Percentiles rank a stretch among this genome's conserved stretches.
Conservation (phyloP, 176 grass and related monocot species). For the Canna indica region DNA sequence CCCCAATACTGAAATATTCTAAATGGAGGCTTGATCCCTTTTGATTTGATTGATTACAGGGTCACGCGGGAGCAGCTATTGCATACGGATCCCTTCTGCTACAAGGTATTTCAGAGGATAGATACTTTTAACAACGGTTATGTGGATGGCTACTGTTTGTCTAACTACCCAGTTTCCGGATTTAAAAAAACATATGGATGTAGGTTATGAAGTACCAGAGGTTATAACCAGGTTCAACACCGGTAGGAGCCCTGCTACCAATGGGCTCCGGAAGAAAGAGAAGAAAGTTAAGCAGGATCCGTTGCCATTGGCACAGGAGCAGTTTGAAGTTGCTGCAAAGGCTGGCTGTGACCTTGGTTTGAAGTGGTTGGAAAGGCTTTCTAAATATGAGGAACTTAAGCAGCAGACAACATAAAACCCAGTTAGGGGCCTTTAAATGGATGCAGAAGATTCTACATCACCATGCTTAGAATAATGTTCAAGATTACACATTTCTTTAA, state of each 20-base stretch:
- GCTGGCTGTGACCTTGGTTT: conserved; percentile 63
- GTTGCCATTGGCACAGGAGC: conserved; percentile 52
- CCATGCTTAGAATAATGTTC: too few relatives aligned
- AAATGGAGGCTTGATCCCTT: neutral
- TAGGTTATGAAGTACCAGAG: conserved; percentile 75
- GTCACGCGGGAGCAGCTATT: conserved; percentile 87
- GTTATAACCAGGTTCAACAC: conserved; percentile 71
- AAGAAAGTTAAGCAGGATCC: conserved; percentile 30
- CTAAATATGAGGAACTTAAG: conserved; percentile 31
- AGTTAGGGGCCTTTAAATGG: neutral
- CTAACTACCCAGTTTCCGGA: neutral
- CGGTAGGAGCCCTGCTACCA: conserved; percentile 43
- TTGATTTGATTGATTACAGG: conserved; percentile 29
- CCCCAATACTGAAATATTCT: neutral
- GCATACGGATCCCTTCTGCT: conserved; percentile 90
- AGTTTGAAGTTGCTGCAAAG: conserved; percentile 75
- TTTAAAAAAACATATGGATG: neutral
- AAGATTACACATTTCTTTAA: too few relatives aligned
- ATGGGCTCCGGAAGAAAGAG: conserved; percentile 41
- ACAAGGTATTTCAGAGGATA: conserved; percentile 44
- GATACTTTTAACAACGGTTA: neutral
- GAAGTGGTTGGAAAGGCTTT: conserved; percentile 69
- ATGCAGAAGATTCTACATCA: too few relatives aligned
- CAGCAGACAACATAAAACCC: neutral
- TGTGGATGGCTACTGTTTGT: neutral